These are phyloP conservation scores for Colletotrichum plurivorum DNA, from an alignment of 2,329 filamentous ascomycete species.

Conservation along the genomic window DNA sequence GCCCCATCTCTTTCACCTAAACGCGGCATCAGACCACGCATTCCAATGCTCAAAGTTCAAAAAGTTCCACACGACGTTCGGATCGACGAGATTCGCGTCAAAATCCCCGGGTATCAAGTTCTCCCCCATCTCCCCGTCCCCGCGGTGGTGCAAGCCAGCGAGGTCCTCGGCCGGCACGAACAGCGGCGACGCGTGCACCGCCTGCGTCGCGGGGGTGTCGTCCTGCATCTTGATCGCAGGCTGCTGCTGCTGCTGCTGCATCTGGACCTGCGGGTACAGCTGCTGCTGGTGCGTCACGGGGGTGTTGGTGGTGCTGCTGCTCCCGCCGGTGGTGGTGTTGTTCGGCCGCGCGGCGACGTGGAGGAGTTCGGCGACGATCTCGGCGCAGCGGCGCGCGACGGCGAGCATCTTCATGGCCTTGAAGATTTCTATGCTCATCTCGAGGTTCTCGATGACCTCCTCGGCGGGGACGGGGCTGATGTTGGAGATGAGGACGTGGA, in stretches of 20 bases:
- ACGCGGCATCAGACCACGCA: constrained; percentile 36
- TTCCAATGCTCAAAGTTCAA: constrained; percentile 40
- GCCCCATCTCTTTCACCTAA: constrained; percentile 8
- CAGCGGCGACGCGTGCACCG: constrained; percentile 1
- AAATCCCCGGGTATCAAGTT: constrained; percentile 32
- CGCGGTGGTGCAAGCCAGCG: background rate
- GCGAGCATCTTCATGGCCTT: constrained; percentile 40
- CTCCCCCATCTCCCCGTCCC: constrained; percentile 15
- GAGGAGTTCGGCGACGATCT: constrained; percentile 35
- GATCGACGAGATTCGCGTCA: constrained; percentile 35
- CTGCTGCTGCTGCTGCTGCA: background rate
- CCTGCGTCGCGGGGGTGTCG: background rate
- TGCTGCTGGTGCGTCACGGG: no score
- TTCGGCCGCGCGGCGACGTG: constrained; percentile 17
- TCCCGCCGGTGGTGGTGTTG: background rate
- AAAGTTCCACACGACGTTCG: constrained; percentile 39
- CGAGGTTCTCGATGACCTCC: constrained; percentile 35
- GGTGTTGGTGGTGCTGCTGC: background rate
- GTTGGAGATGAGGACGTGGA: constrained; percentile 37
- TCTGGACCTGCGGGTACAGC: no score
- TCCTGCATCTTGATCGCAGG: background rate
- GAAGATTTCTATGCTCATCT: constrained; percentile 39
- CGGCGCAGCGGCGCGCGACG: constrained; percentile 33
- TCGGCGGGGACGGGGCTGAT: constrained; percentile 31
- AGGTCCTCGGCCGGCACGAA: constrained; percentile 17